These are phyloP conservation scores for Globisporangium okanoganense DNA, from an alignment of 352 stramenopile genomes.

Conservation along the genomic window DNA sequence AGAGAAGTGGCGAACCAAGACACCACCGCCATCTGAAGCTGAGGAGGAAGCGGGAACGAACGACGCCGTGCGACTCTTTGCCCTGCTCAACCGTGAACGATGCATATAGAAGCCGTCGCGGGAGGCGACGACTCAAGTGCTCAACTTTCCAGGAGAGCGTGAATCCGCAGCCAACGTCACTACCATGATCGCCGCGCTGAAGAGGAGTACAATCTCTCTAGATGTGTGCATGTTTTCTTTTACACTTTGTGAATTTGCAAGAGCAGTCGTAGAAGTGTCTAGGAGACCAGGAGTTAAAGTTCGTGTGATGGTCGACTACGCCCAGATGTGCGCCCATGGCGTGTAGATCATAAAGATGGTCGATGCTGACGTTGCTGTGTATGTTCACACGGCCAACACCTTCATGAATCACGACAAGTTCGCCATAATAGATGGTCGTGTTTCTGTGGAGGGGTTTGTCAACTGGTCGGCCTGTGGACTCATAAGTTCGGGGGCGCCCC, in stretches of 20 bases:
- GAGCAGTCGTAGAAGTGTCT: background rate
- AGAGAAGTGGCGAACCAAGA: background rate
- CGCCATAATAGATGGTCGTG: background rate
- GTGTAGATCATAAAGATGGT: background rate
- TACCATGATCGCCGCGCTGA: background rate
- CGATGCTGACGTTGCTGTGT: background rate
- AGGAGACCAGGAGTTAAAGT: background rate
- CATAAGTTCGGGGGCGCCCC: background rate
- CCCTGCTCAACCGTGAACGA: background rate
- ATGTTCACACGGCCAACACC: background rate
- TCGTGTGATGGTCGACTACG: background rate
- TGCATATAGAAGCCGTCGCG: background rate
- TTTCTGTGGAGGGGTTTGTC: background rate
- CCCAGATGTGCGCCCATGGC: background rate
- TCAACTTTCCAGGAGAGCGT: background rate
- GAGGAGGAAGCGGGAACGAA: background rate
- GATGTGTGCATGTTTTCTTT: background rate
- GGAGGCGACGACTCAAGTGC: background rate
- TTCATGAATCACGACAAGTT: background rate
- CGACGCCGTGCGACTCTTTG: background rate
- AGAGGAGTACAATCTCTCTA: background rate
- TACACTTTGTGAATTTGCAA: background rate
- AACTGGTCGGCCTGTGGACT: background rate
- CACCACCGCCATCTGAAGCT: background rate
- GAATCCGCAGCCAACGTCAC: background rate